phyloP scores from a whole-genome alignment of 2,329 filamentous ascomycete genomes.

The Diaporthe sp. region DNA sequence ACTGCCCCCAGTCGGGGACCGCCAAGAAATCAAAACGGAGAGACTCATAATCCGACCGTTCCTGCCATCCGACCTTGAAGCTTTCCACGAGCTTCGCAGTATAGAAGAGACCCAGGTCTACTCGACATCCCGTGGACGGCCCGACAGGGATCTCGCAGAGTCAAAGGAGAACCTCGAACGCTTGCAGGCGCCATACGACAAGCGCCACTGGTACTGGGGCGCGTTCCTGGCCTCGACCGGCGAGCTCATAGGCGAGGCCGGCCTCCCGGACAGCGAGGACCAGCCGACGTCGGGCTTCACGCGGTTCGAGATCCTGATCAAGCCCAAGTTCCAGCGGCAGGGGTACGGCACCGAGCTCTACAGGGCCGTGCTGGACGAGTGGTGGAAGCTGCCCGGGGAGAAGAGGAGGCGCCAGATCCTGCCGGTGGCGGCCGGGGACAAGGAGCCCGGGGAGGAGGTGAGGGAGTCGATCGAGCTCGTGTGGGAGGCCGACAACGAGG shows the following conservation, averaged over 20 bases:
- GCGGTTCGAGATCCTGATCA: constrained; percentile 36
- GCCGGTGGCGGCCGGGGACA: constrained; percentile 7
- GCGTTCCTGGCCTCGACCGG: constrained; percentile 47
- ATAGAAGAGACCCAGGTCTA: constrained; percentile 27
- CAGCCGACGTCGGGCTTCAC: constrained; percentile 38
- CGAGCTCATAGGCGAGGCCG: constrained; percentile 50
- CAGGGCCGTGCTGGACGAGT: constrained; percentile 34
- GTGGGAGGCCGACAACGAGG: constrained; percentile 34
- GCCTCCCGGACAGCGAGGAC: constrained; percentile 40
- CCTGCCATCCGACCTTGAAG: constrained; percentile 38
- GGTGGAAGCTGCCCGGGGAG: constrained; percentile 41
- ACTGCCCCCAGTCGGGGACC: constrained; percentile 31
- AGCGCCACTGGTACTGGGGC: constrained; percentile 45
- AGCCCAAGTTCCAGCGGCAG: constrained; percentile 30
- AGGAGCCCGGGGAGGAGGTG: constrained; percentile 30
- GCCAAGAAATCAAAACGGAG: constrained; percentile 34
- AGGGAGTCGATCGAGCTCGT: constrained; percentile 35
- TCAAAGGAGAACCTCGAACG: constrained; percentile 23
- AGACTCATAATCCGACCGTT: constrained; percentile 40
- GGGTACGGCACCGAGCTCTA: constrained; percentile 41
- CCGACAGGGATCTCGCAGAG: constrained; percentile 38
- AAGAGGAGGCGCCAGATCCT: constrained; percentile 37
- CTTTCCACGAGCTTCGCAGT: constrained; percentile 41
- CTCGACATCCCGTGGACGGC: constrained; percentile 38
- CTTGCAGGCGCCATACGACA: constrained; percentile 37